Conservation (phyloP, 1,284 basidiomycete species). For the Abortiporus biennis region DNA sequence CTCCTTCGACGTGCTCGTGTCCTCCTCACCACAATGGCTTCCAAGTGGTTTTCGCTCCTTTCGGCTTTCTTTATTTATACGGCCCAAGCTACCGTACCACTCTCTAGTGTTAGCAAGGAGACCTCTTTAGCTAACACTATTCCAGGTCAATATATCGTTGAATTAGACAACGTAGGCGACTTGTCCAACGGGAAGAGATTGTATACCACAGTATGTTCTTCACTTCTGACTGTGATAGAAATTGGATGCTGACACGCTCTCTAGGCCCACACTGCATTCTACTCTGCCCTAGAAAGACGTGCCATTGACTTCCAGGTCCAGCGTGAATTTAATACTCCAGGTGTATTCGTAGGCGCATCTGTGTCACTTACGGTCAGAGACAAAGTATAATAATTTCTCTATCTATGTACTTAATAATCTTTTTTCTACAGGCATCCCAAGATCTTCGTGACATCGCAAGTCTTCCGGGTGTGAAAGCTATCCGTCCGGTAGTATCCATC, state of each 20-base stretch:
- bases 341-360: conserved; percentile 39
- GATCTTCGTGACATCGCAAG: conserved; percentile 18
- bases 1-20: no score
- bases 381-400: neutral
- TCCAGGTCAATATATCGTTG: conserved; percentile 48
- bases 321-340: conserved; percentile 33
- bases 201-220: conserved; percentile 17
- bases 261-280: conserved; percentile 31
- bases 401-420: neutral
- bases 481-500: conserved; percentile 24
- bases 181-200: no score
- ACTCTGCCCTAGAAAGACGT: conserved; percentile 29
- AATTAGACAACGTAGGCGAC: conserved; percentile 36
- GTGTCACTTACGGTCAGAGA: conserved; percentile 27
- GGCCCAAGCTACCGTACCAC: no score
- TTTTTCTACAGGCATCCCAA: conserved; percentile 8
- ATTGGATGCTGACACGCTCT: neutral
- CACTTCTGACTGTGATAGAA: neutral
- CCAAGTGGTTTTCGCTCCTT: no score
- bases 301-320: conserved; percentile 30
- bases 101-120: no score
- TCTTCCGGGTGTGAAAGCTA: conserved; percentile 23
- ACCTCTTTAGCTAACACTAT: conserved; percentile 27
- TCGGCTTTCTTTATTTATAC: no score
- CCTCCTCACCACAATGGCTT: no score